Evolutionary conservation across 1,284 basidiomycete genomes (phyloP), one percentile per base, ranked within the genome.

Genomic region (Malassezia cuniculi): DNA sequence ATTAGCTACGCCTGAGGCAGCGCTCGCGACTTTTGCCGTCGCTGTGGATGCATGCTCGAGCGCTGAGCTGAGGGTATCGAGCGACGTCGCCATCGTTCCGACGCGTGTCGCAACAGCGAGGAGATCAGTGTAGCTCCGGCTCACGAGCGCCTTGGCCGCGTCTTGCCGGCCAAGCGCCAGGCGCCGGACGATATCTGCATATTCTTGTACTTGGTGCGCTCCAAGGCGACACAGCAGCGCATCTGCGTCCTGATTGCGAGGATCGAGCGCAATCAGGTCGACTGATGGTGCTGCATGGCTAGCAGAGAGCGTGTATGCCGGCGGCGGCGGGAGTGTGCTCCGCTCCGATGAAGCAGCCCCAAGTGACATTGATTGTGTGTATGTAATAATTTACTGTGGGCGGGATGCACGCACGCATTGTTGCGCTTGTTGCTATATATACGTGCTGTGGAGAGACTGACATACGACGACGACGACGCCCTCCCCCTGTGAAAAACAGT

Each of bases 21-120:
- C 5, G 19, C 7, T 15, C n/a, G 27, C 10, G 10, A 8, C 6
- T n/a, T 24, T 15, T 10, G 3, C 6, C 10, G 10, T 10, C 12
- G 12, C 26, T 12, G 20, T 18, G 3, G 21, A 15, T 16, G 32
- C 32, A 6, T 10, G 19, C 6, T 34, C 32, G 11, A 61, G 46
- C 20, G 48, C 33, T 8, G 41, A 22, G 17, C 44, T 42, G 25
- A 61, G 49, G 16, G 50, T 41, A 5, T 29, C 27, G 4, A 57
- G 47, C 34, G 49, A 51, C 11, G 32, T 29, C 11, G 51, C 47
- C 53, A 62, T 62, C 33, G 50, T 47, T 22, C 57, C 52, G 40
- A 62, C 52, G 16, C 57, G 52, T 29, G 48, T 50, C 25, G 59
- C 55, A 12, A 58, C 52, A 28, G 46, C 46, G 9, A 62, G 48